Conservation (phyloP, 768 basidiomycete species). For the Tricholoma bakamatsutake region DNA sequence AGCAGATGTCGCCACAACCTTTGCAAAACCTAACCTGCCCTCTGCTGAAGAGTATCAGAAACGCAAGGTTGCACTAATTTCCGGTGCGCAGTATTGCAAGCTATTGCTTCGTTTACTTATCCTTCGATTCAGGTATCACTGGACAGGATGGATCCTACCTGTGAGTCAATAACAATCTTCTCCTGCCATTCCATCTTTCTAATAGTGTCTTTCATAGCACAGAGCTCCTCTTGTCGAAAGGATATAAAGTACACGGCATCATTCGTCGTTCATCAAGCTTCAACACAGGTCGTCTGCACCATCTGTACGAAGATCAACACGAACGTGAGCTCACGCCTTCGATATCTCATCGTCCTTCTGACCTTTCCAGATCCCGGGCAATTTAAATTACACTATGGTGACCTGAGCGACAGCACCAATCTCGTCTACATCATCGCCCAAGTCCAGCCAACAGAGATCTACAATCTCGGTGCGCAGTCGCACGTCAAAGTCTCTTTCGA, state of each 20-base stretch:
- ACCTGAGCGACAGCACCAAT: slow-evolving; percentile 94
- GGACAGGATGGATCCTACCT: slow-evolving; percentile 96
- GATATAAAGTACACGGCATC: slow-evolving; percentile 91
- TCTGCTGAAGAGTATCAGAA: slow-evolving; percentile 79
- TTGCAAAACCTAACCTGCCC: slow-evolving; percentile 54
- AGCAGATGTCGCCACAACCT: slow-evolving; percentile 32
- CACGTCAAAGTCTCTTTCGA: slow-evolving; percentile 99
- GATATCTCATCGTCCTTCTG: background rate
- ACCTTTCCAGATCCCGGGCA: slow-evolving; percentile 52
- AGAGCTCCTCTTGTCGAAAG: slow-evolving; percentile 79
- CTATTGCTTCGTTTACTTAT: slow-evolving; percentile 5
- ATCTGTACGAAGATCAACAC: slow-evolving; percentile 90
- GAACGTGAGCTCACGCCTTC: slow-evolving; percentile 52
- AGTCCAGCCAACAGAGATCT: slow-evolving; percentile 93
- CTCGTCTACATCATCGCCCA: slow-evolving; percentile 94
- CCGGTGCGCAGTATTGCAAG: slow-evolving; percentile 49
- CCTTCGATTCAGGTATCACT: slow-evolving; percentile 69
- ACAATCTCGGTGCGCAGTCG: slow-evolving; percentile 96
- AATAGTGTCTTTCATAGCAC: slow-evolving; percentile 42
- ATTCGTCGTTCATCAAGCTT: slow-evolving; percentile 97
- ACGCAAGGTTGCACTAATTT: slow-evolving; percentile 91
- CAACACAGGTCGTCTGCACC: slow-evolving; percentile 93
- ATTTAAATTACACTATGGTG: slow-evolving; percentile 86
- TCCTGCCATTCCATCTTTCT: slow-evolving; percentile 2
- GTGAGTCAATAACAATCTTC: slow-evolving; percentile 36